phyloP scores from a whole-genome alignment of 2,329 filamentous ascomycete genomes.

The Conoideocrella luteorostrata region DNA sequence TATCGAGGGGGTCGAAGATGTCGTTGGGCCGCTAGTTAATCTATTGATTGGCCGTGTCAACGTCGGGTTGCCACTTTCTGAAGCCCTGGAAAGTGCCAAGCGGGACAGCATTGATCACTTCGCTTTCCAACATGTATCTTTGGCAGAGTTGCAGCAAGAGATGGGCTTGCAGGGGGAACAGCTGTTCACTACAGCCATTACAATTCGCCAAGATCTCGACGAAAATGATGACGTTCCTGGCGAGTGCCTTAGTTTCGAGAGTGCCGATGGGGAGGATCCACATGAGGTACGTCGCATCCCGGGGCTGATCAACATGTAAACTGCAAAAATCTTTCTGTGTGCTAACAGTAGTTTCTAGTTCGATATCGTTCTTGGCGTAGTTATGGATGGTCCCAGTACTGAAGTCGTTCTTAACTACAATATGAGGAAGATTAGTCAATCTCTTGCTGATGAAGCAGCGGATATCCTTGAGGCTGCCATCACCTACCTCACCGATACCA shows the following conservation, averaged over 20 bases:
- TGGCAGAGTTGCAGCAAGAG: constrained; percentile 4
- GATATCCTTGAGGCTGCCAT: background rate
- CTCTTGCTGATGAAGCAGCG: background rate
- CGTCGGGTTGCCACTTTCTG: background rate
- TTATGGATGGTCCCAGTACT: background rate
- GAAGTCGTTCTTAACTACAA: background rate
- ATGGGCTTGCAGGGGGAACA: background rate
- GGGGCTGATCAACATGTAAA: too few species aligned
- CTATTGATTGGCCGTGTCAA: constrained; percentile 39
- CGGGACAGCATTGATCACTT: too few species aligned
- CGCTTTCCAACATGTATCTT: constrained; percentile 5
- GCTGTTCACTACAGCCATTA: constrained; percentile 5
- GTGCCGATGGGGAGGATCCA: constrained; percentile 2
- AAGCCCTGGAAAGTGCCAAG: background rate
- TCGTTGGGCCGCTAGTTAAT: constrained; percentile 47
- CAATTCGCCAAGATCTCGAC: constrained; percentile 1
- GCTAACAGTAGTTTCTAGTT: background rate
- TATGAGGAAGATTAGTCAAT: background rate
- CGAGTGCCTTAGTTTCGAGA: background rate
- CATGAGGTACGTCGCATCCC: background rate
- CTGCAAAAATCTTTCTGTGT: background rate
- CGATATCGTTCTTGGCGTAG: constrained; percentile 2
- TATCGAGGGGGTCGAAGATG: constrained; percentile 37
- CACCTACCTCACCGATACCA: background rate
- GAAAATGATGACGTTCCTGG: background rate